Evolutionary conservation across 371 early-diverging fungal genomes (phyloP), one percentile per base, ranked within the genome.

Genomic region (Batrachochytrium dendrobatidis): DNA sequence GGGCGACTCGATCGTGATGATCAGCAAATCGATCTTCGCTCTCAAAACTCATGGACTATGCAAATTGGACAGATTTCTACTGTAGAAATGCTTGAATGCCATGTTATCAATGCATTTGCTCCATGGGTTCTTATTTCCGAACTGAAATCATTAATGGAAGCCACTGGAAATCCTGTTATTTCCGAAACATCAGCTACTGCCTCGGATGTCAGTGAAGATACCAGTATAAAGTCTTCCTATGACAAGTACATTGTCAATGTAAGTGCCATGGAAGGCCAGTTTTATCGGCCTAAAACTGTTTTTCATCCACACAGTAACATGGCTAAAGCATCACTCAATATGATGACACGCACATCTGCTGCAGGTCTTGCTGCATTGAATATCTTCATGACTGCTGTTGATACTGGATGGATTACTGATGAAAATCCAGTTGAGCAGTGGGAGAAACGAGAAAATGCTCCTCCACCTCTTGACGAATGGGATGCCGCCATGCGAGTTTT

Each of bases 371-470:
- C 67, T 3, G 65, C 56, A 4, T 45, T 54, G 25, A 60, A 59
- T 31, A 76, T 76, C 33, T 77, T 60, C 56, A 77, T 77, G 77
- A 72, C 72, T 3, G 60, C 66, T 5, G 77, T 77, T 24, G 77
- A 76, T 60, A 73, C 76, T 29, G 76, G 73, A 3, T 76, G 73
- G 77, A 70, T 77, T 34, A 77, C 77, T 2, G 73, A 77, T 46
- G 77, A 76, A 58, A 62, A 70, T 43, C 72, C 72, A 4, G 66
- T 63, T 12, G 55, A 67, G 6, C 35, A 60, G 54, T 66, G 68
- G 67, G 57, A 58, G 46, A 67, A 70, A 46, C 63, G 70, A 17
- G 63, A 44, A 39, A 1, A 61, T 39, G 59, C 63, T 24, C 68
- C 70, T 35, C 74, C 72, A 22, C 77, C 77, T 15, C 50, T 77